Evolutionary conservation across 2,329 filamentous ascomycete genomes (phyloP).

Genomic region (Cordyceps cateniannulata): DNA sequence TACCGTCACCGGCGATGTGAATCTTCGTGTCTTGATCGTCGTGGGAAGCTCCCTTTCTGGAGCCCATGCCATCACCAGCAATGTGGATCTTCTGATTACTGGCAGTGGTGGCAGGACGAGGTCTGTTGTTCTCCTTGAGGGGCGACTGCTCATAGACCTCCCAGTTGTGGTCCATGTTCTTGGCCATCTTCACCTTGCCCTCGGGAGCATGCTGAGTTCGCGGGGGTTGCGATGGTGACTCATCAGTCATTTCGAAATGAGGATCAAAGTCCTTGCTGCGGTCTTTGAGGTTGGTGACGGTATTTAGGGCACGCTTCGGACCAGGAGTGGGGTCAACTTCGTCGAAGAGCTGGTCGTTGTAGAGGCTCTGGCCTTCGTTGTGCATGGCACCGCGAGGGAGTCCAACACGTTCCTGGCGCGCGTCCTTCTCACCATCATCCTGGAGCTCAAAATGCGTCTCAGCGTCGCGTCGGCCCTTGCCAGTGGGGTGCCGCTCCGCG

Average conservation of each 20-base stretch:
- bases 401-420: slow-evolving; percentile 37
- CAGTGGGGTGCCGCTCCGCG: slow-evolving; percentile 50
- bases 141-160: slow-evolving; percentile 49
- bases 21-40: slow-evolving; percentile 33
- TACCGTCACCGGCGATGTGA: slow-evolving; percentile 55
- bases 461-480: slow-evolving; percentile 70
- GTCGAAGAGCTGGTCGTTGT: slow-evolving; percentile 69
- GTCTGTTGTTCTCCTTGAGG: slow-evolving; percentile 47
- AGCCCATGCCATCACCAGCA: slow-evolving; percentile 61
- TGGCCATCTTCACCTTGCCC: slow-evolving; percentile 61
- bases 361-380: slow-evolving; percentile 63
- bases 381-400: slow-evolving; percentile 49
- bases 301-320: slow-evolving; percentile 46
- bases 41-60: slow-evolving; percentile 46
- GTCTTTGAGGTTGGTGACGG: slow-evolving; percentile 66
- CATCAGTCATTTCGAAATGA: slow-evolving; percentile 72
- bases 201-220: slow-evolving; percentile 42
- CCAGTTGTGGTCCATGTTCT: slow-evolving; percentile 66
- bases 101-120: not conserved
- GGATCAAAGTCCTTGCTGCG: slow-evolving; percentile 70
- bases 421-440: slow-evolving; percentile 61
- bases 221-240: slow-evolving; percentile 45
- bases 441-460: slow-evolving; percentile 78
- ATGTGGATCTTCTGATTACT: slow-evolving; percentile 32
- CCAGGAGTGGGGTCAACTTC: slow-evolving; percentile 42